Base-by-base conservation (phyloP, 495 filamentous ascomycete genomes). In the Neurospora terricola region DNA sequence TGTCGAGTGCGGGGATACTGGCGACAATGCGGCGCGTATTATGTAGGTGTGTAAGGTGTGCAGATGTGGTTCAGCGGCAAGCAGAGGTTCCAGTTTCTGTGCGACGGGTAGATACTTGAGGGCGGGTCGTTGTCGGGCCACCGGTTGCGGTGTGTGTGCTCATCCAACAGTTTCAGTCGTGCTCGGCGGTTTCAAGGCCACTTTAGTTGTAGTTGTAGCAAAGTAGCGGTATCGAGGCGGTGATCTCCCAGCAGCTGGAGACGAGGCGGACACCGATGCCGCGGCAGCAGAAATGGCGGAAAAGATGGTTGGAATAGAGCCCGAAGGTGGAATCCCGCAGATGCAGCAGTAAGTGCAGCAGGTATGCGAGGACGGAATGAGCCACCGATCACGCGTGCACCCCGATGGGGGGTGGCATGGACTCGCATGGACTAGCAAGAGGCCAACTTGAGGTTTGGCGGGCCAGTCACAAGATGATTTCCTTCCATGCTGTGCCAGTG, bases 21-120 rank as follows among this genome's bases (percentile, higher is more conserved):
- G 75, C 68, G 72, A 42, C 39, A 70, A 72, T 74, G 75, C 75
- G 78, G 73, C 75, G 74, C 77, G 71, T 76, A 76, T 74, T 77
- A 78, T 80, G 77, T 72, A 43, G 71, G 48, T 73, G 18, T 42
- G 69, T 38, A 38, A 69, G 73, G 14, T 70, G 75, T 66, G 43
- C 45, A 70, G 37, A 38, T 37, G 38, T 69, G 48, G 36, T 71
- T 72, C 40, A 43, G 71, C 71, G 45, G 72, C 45, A 71, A 27
- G 43, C 69, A 39, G 68, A 38, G 38, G 34, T 70, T 37, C 69
- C 36, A 43, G 45, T 34, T 70, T 39, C 66, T 69, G 45, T 43
- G 68, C 38, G 73, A 23, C 37, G 70, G 39, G 23, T 70, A 43
- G 30, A 34, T 21, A 70, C 45, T 69, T 16, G 39, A 36, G 18